phyloP scores from a whole-genome alignment of 495 filamentous ascomycete genomes.

The Tricharina praecox region DNA sequence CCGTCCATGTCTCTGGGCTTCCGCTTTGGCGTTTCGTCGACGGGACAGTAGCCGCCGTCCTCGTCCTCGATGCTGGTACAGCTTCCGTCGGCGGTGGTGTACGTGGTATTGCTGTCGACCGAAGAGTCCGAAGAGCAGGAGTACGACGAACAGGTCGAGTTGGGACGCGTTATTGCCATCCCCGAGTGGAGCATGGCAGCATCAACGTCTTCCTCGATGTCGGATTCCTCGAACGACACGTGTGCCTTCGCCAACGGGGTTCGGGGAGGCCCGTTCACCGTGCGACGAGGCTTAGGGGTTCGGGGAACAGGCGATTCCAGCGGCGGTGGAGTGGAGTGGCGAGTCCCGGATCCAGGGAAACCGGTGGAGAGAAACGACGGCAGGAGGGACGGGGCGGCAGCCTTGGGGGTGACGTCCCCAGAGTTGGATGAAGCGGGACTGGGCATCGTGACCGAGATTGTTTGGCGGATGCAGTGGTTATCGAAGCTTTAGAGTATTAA shows the following conservation, averaged over 20 bases:
- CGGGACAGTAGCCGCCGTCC: conserved; percentile 29
- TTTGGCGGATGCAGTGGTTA: too few relatives aligned
- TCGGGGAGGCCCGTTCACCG: conserved; percentile 40
- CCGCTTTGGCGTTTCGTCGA: conserved; percentile 14
- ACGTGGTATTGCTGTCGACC: conserved; percentile 45
- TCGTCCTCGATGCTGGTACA: conserved; percentile 48
- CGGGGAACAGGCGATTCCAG: conserved; percentile 25
- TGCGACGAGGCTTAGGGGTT: conserved; percentile 26
- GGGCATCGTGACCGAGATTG: too few relatives aligned
- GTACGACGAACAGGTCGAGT: conserved; percentile 42
- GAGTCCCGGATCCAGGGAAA: neutral
- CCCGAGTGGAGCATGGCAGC: conserved; percentile 8
- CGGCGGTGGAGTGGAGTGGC: conserved; percentile 9
- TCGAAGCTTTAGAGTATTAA: too few relatives aligned
- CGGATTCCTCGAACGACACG: conserved; percentile 9
- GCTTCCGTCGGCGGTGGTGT: conserved; percentile 46
- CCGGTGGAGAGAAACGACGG: neutral
- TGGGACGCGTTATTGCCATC: conserved; percentile 35
- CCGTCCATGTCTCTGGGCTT: conserved; percentile 6
- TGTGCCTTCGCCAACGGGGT: conserved; percentile 45
- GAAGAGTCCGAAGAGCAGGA: conserved; percentile 59
- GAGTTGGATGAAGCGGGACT: neutral
- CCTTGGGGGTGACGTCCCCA: conserved; percentile 1
- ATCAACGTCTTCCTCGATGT: neutral
- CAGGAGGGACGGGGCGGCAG: neutral